Percentiles rank a stretch among this genome's conserved stretches.
Conservation (phyloP, 129 eudicot genomes). For the Dittrichia graveolens region DNA sequence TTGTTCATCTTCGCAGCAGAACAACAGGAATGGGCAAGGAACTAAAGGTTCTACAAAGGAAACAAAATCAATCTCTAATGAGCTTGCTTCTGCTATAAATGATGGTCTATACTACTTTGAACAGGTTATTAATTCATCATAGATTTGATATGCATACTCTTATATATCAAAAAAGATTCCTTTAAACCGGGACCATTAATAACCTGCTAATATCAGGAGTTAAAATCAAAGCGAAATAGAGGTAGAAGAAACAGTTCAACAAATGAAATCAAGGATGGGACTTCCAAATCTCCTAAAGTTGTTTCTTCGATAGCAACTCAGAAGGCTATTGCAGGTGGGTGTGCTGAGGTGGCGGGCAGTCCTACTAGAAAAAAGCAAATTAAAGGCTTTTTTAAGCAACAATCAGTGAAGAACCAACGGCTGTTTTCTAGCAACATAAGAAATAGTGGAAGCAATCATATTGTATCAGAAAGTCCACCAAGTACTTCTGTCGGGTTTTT, state of each 20-base stretch:
- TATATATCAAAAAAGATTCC: not conserved
- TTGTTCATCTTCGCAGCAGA: slow-evolving; percentile 50
- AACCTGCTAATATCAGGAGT: slow-evolving; percentile 51
- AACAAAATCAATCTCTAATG: slow-evolving; percentile 55
- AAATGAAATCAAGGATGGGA: slow-evolving; percentile 52
- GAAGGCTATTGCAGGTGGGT: slow-evolving; percentile 34
- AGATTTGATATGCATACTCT: not conserved
- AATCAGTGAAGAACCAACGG: slow-evolving; percentile 56
- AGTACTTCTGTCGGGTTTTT: slow-evolving; percentile 88
- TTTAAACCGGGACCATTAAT: not conserved
- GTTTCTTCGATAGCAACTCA: slow-evolving; percentile 38
- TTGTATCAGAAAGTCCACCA: slow-evolving; percentile 88
- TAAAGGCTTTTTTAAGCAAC: slow-evolving; percentile 59
- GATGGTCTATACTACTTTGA: slow-evolving; percentile 91
- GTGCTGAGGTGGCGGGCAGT: slow-evolving; percentile 50
- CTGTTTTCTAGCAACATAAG: slow-evolving; percentile 55
- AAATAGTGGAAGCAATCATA: slow-evolving; percentile 52
- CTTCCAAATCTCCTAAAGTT: slow-evolving; percentile 43
- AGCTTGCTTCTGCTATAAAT: slow-evolving; percentile 89
- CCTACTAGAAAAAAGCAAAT: slow-evolving; percentile 68
- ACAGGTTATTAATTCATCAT: slow-evolving; percentile 54
- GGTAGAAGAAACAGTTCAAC: slow-evolving; percentile 46
- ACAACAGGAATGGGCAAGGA: slow-evolving; percentile 48
- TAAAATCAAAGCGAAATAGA: slow-evolving; percentile 57
- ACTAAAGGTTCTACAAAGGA: slow-evolving; percentile 42